Conservation (phyloP, 371 early-diverging fungal species). For the Coemansia sp. region DNA sequence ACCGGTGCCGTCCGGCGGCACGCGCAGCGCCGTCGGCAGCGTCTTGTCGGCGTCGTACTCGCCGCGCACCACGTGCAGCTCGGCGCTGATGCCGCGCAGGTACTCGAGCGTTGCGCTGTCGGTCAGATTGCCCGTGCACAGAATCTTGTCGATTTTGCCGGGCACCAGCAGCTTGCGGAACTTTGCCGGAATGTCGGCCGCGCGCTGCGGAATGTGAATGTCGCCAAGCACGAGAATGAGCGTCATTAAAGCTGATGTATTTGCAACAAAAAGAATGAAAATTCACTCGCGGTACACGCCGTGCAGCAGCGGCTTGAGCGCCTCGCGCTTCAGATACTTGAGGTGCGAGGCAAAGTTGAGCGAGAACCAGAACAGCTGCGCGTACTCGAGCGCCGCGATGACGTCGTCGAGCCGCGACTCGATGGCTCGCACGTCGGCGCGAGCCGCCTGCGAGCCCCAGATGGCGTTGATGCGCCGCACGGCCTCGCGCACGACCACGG, state of each 20-base stretch:
- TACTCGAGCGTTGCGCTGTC: constrained; percentile 83
- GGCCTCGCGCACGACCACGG: constrained; percentile 18
- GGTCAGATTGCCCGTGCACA: constrained; percentile 88
- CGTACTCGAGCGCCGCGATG: constrained; percentile 39
- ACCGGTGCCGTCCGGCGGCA: too few species aligned
- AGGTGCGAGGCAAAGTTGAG: constrained; percentile 46
- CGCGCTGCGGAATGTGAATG: constrained; percentile 90
- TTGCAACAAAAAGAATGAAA: too few species aligned
- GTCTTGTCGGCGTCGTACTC: constrained; percentile 79
- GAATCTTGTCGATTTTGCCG: constrained; percentile 93
- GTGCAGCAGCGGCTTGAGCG: constrained; percentile 23
- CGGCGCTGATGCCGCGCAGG: constrained; percentile 77
- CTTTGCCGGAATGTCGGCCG: constrained; percentile 80
- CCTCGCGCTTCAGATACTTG: constrained; percentile 29
- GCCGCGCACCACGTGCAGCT: constrained; percentile 77
- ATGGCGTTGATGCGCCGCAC: constrained; percentile 31
- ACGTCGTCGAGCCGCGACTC: constrained; percentile 30
- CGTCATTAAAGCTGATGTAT: constrained; percentile 30
- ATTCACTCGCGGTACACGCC: constrained; percentile 29
- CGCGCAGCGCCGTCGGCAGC: constrained; percentile 50
- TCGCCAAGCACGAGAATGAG: constrained; percentile 91
- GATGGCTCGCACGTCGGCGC: constrained; percentile 17
- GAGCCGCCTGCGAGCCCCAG: constrained; percentile 23
- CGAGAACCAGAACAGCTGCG: constrained; percentile 47
- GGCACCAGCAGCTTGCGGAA: constrained; percentile 89